Evolutionary conservation across 2,329 filamentous ascomycete genomes (phyloP).

Genomic region (Aspergillus brunneoviolaceus): DNA sequence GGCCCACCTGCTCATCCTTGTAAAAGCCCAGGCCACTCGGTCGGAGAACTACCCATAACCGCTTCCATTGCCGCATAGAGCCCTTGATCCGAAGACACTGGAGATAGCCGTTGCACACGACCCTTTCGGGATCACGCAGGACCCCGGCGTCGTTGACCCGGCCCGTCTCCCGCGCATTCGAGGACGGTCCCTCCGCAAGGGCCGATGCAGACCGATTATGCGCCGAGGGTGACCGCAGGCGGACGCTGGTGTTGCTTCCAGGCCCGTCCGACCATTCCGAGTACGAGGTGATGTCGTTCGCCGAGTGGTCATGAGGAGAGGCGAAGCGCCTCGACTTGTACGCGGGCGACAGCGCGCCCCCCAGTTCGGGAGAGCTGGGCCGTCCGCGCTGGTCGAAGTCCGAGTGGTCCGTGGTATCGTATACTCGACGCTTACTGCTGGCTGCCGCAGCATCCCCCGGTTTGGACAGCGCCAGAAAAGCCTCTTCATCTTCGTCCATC

Average conservation of each 20-base stretch:
- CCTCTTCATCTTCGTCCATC: slow-evolving; percentile 85
- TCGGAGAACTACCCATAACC: slow-evolving; percentile 87
- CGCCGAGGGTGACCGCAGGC: slow-evolving; percentile 27
- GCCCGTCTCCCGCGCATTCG: slow-evolving; percentile 55
- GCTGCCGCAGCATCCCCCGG: slow-evolving; percentile 20
- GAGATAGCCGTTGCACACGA: slow-evolving; percentile 92
- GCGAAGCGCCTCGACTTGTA: slow-evolving; percentile 30
- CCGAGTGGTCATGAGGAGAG: slow-evolving; percentile 57
- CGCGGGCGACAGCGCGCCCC: slow-evolving; percentile 30
- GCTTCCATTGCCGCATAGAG: slow-evolving; percentile 90
- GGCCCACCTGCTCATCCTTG: slow-evolving; percentile 68
- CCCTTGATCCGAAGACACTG: slow-evolving; percentile 76
- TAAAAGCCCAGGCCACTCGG: slow-evolving; percentile 84
- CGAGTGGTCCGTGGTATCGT: slow-evolving; percentile 45
- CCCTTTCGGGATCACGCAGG: slow-evolving; percentile 72
- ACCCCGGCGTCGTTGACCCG: slow-evolving; percentile 58
- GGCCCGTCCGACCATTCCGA: slow-evolving; percentile 78
- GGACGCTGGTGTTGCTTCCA: slow-evolving; percentile 27
- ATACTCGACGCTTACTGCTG: slow-evolving; percentile 31
- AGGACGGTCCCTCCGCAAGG: slow-evolving; percentile 32
- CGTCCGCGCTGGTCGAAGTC: slow-evolving; percentile 37
- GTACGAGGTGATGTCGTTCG: slow-evolving; percentile 69
- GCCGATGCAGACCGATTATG: slow-evolving; percentile 30
- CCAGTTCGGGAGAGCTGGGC: slow-evolving; percentile 37
- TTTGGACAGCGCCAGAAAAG: slow-evolving; percentile 58